Conservation (phyloP, 1,284 basidiomycete genomes). For the Taiwanofungus camphoratus region DNA sequence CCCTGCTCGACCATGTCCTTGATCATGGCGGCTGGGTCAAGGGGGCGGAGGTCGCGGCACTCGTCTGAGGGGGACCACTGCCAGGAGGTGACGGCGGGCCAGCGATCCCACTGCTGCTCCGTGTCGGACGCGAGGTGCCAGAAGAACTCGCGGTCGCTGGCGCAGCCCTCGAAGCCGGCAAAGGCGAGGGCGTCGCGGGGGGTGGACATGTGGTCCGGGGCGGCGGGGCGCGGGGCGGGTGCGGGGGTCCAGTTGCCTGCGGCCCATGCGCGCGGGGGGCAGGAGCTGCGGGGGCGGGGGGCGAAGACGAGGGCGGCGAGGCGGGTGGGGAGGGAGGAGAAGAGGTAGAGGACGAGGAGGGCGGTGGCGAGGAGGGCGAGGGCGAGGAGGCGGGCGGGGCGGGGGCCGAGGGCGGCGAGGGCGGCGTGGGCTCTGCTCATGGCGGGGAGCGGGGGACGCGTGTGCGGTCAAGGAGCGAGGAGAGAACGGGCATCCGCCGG, state of each 20-base stretch:
- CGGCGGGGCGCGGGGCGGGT: slow-evolving; percentile 16
- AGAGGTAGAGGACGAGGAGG: slow-evolving; percentile 14
- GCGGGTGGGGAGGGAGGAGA: slow-evolving; percentile 7
- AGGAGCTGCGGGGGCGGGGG: slow-evolving; percentile 20
- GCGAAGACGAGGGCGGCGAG: slow-evolving; percentile 7
- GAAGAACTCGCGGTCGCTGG: slow-evolving; percentile 50
- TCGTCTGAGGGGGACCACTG: slow-evolving; percentile 41
- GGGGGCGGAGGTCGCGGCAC: slow-evolving; percentile 35
- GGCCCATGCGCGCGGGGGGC: slow-evolving; percentile 39
- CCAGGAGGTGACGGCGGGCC: slow-evolving; percentile 45
- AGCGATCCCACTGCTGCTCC: slow-evolving; percentile 41
- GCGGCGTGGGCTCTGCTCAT: slow-evolving; percentile 2
- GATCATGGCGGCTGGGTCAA: slow-evolving; percentile 39
- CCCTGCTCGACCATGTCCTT: slow-evolving; percentile 58
- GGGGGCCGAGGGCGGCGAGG: slow-evolving; percentile 5
- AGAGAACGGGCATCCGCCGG: no score
- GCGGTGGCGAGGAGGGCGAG: slow-evolving; percentile 13
- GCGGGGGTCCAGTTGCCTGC: slow-evolving; percentile 36
- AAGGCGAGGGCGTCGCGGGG: slow-evolving; percentile 39
- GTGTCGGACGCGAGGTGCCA: slow-evolving; percentile 58
- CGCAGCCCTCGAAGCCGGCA: slow-evolving; percentile 53
- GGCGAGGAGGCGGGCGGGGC: slow-evolving; percentile 13
- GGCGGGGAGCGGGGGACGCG: not conserved
- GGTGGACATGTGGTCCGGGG: slow-evolving; percentile 13
- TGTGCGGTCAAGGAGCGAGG: not conserved